Base-by-base conservation (phyloP, 371 early-diverging fungal species). In the Globomyces sp. region DNA sequence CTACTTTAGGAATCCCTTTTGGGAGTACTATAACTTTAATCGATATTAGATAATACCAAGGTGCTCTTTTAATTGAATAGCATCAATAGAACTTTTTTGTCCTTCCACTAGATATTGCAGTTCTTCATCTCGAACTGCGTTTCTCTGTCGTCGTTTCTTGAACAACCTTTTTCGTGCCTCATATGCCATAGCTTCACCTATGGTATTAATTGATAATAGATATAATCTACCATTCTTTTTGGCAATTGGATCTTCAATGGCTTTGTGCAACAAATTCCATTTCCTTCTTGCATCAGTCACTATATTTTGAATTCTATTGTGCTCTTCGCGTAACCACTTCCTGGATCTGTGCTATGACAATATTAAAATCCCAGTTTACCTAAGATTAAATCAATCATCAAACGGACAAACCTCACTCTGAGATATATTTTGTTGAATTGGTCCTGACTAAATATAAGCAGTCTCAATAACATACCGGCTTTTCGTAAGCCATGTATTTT, bases 91-190 rank as follows among this genome's bases (percentile, higher is more conserved):
- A 60, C 72, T 80, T 11, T 51, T 49, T 57, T 80, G 81, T 3
- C 81, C 78, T 58, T 80, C 81, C n/a, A 80, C 78, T 37, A 80
- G 62, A 49, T 72, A 69, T 61, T 78, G 78, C 3, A 78, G 66
- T 58, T 80, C 81, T 8, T 51, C 62, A 48, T 80, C 78, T 76
- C 36, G 49, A 13, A 2, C 13, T 4, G n/a, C 4, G 36, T 36
- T 41, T 11, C 63, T 37, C 44, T 41, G 50, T 48, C 45, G 41
- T 49, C n/a, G 63, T 44, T 48, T 49, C 52, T 44, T 58, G 5
- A 46, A n/a, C 13, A 10, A 47, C 34, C 37, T 42, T 42, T 44
- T 60, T 41, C 61, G 46, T 48, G n/a, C 37, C 39, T 10, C 40
- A 9, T 42, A 58, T 50, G 9, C 55, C 36, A 60, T 40, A 36